Base-by-base conservation (phyloP, 805 yeast genomes). In the Blastobotrys parvus region DNA sequence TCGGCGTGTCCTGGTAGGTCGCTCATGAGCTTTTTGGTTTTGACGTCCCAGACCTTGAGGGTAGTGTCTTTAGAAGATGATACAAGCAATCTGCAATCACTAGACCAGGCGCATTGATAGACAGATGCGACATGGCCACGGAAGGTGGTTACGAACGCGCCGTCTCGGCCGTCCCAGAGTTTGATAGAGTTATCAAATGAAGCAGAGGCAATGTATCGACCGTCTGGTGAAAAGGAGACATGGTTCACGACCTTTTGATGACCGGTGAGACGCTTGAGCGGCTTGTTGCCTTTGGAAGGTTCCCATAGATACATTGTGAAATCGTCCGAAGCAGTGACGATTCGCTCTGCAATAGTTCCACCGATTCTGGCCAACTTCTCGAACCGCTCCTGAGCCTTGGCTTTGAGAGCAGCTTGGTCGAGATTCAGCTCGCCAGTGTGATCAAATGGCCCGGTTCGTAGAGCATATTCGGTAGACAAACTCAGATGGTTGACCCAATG, bases 221-320 rank as follows among this genome's bases (percentile, higher is more conserved):
- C 97, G 61, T 92, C 97, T 2, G 98, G 98, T 2, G 95, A 84
- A 58, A 90, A 92, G 11, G 87, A 79, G 10, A 92, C 98, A 61
- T 90, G 97, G 58, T 92, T 92, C 17, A 92, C 97, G 22, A 90
- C 70, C 63, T 92, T 92, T 60, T 92, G 98, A 63, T 92, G 98
- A 21, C 98, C 98, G 1, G 96, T 88, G 92, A 92, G 83, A 57
- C 98, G 75, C 44, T 88, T 80, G 4, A 92, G 62, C 1, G 98
- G 98, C 60, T 89, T 92, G 31, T 72, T 70, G 1, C 81, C 68
- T 59, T 77, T 82, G 39, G 78, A 63, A 16, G 97, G 97, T 55
- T 89, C 94, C 98, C 98, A 92, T 47, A 92, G 64, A 54, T 82
- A 92, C 97, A 92, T 92, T 20, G 98, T 92, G 65, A 90, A 90